Conservation (phyloP, 805 yeast species). For the Huiozyma naganishii region DNA sequence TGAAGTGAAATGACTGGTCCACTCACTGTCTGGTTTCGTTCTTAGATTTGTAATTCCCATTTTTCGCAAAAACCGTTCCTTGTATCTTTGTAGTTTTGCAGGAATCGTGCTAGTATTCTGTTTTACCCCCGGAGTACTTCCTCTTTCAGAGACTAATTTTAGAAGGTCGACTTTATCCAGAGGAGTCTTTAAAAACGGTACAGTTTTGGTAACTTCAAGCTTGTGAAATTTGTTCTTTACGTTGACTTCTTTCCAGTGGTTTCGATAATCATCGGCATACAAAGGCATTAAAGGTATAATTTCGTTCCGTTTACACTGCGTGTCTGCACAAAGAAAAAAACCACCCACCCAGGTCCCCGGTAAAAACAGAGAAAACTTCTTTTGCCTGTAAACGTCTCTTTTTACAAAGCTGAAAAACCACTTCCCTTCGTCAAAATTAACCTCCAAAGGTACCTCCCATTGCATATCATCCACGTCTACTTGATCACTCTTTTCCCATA, state of each 20-base stretch:
- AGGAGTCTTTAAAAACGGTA: slow-evolving; percentile 52
- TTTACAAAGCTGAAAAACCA: slow-evolving; percentile 52
- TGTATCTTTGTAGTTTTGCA: no score
- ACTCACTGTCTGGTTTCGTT: no score
- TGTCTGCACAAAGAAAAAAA: slow-evolving; percentile 38
- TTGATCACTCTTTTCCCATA: slow-evolving; percentile 31
- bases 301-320: slow-evolving; percentile 27
- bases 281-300: slow-evolving; percentile 45
- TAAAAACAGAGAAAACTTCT: slow-evolving; percentile 36
- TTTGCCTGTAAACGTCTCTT: slow-evolving; percentile 39
- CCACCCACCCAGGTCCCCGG: slow-evolving; percentile 60
- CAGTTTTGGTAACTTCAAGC: slow-evolving; percentile 31
- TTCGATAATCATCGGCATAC: slow-evolving; percentile 43
- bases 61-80: no score
- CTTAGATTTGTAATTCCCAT: no score
- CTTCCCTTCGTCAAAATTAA: slow-evolving; percentile 15
- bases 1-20: no score
- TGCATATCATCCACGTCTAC: slow-evolving; percentile 30
- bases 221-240: slow-evolving; percentile 11
- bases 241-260: slow-evolving; percentile 33
- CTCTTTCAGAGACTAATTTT: no score
- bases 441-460: slow-evolving; percentile 41
- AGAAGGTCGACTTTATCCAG: no score
- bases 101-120: no score
- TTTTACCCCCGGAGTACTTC: no score